Conservation (phyloP, 805 yeast species). For the Candida odintsovae region DNA sequence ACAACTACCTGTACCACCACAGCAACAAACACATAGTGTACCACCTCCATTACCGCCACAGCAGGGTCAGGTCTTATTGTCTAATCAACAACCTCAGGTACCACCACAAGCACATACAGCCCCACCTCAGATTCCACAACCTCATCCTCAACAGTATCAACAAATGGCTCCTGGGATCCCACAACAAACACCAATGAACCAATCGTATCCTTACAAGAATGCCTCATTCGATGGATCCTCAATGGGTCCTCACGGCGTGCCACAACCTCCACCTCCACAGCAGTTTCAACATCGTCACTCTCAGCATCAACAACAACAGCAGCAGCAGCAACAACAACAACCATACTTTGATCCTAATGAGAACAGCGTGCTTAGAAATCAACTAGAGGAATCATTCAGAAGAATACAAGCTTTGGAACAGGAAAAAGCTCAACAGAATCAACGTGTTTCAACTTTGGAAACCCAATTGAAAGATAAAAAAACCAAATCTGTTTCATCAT, state of each 20-base stretch:
- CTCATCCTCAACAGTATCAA: background rate
- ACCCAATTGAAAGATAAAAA: slow-evolving; percentile 5
- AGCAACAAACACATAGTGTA: background rate
- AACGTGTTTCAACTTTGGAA: slow-evolving; percentile 7
- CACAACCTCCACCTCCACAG: background rate
- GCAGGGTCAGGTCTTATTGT: background rate
- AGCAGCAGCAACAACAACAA: too few species aligned
- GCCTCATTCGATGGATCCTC: background rate
- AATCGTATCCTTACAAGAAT: background rate
- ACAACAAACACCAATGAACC: background rate
- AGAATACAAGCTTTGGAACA: slow-evolving; percentile 14
- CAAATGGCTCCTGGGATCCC: background rate
- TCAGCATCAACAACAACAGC: too few species aligned
- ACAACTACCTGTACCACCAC: background rate
- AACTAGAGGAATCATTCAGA: slow-evolving; percentile 10
- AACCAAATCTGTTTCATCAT: background rate
- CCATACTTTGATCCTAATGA: slow-evolving; percentile 2
- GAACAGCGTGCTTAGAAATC: slow-evolving; percentile 7
- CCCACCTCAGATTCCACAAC: slow-evolving; percentile 1
- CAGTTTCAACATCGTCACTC: slow-evolving; percentile 2
- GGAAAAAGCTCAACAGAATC: slow-evolving; percentile 9
- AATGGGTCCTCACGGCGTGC: background rate
- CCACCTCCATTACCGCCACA: background rate
- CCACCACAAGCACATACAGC: slow-evolving; percentile 1
- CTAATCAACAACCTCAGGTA: background rate